Conservation (phyloP, 2,329 filamentous ascomycete genomes). For the Trichoderma pleuroti region DNA sequence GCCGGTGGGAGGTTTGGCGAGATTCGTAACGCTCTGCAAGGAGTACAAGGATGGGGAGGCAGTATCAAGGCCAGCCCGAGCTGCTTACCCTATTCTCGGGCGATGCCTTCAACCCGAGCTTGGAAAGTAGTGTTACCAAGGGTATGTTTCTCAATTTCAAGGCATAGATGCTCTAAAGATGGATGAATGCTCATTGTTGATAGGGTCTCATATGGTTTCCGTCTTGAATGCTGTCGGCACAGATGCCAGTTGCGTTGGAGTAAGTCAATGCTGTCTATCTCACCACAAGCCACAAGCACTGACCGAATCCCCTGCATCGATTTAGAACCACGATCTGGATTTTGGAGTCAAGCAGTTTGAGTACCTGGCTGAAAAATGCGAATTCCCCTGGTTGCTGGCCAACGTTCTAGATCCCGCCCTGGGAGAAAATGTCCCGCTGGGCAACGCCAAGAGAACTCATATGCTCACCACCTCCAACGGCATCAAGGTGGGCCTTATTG, state of each 20-base stretch:
- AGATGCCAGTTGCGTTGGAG: slow-evolving; percentile 76
- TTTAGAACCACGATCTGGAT: slow-evolving; percentile 84
- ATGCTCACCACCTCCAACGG: slow-evolving; percentile 80
- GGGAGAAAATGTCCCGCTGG: slow-evolving; percentile 70
- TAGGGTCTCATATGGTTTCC: slow-evolving; percentile 80
- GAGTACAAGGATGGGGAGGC: slow-evolving; percentile 63
- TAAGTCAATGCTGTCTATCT: slow-evolving; percentile 41
- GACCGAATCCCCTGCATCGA: not conserved
- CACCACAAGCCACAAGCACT: not conserved
- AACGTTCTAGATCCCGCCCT: slow-evolving; percentile 83
- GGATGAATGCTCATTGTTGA: not conserved
- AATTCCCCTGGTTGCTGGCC: slow-evolving; percentile 85
- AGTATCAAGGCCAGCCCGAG: slow-evolving; percentile 60
- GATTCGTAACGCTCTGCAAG: slow-evolving; percentile 75
- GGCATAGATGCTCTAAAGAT: not conserved
- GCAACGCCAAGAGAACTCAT: slow-evolving; percentile 68
- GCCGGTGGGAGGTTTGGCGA: slow-evolving; percentile 74
- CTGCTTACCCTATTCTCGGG: slow-evolving; percentile 82
- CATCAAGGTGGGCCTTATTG: slow-evolving; percentile 80
- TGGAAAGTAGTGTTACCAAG: slow-evolving; percentile 87
- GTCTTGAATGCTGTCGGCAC: slow-evolving; percentile 75
- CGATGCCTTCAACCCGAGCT: slow-evolving; percentile 86
- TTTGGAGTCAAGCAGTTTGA: slow-evolving; percentile 82
- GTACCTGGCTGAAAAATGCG: slow-evolving; percentile 68
- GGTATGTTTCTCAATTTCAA: slow-evolving; percentile 41